phyloP scores from a whole-genome alignment of 2,329 filamentous ascomycete species.

The Coleophoma crateriformis region DNA sequence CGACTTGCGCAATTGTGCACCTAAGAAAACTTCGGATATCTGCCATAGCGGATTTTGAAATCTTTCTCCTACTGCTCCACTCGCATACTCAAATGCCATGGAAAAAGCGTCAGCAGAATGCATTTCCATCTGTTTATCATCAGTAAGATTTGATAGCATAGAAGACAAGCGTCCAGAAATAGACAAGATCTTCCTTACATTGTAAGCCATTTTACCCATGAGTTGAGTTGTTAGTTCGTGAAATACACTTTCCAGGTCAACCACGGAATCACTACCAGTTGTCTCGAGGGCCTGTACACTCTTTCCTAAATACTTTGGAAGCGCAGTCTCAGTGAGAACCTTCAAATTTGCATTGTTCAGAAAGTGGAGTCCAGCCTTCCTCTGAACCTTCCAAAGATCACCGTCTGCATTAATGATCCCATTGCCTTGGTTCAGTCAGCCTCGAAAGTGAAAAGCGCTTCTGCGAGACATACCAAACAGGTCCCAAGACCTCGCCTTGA shows the following conservation, averaged over 20 bases:
- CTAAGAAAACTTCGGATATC: conserved; percentile 49
- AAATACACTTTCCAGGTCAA: conserved; percentile 55
- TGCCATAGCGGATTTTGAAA: conserved; percentile 63
- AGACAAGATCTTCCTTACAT: conserved; percentile 27
- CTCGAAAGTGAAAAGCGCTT: not conserved
- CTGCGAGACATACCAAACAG: conserved; percentile 42
- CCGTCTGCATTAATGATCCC: conserved; percentile 65
- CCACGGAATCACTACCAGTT: conserved; percentile 16
- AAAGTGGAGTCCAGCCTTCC: conserved; percentile 55
- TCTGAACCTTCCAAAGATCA: conserved; percentile 55
- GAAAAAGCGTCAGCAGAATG: conserved; percentile 56
- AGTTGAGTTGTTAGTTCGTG: conserved; percentile 60
- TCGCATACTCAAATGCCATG: conserved; percentile 55
- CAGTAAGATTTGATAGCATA: conserved; percentile 5
- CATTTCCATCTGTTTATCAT: conserved; percentile 51
- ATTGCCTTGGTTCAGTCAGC: conserved; percentile 34
- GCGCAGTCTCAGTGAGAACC: conserved; percentile 48
- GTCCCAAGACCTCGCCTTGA: conserved; percentile 54
- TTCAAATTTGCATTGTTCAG: conserved; percentile 52
- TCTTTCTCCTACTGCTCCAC: conserved; percentile 51
- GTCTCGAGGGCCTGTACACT: conserved; percentile 33
- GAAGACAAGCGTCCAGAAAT: not conserved
- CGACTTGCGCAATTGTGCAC: conserved; percentile 40
- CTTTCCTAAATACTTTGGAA: conserved; percentile 47
- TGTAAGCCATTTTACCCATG: conserved; percentile 65